Evolutionary conservation across 2,329 filamentous ascomycete species (phyloP).

Genomic region (Rhexocercosporidium sp.): DNA sequence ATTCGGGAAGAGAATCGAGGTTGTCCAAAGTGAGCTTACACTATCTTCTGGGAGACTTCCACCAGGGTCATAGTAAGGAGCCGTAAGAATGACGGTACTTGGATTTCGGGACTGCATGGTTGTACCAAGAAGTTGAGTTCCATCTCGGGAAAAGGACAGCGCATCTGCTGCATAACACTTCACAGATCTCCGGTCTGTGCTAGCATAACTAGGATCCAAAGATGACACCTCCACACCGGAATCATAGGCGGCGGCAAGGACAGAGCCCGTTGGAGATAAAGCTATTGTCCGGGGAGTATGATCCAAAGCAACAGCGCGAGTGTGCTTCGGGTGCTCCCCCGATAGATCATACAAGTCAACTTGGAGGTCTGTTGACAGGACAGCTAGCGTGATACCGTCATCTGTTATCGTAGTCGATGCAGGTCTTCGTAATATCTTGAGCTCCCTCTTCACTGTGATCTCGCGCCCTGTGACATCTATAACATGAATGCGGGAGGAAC

Average conservation of each 20-base stretch:
- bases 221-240: constrained; percentile 89
- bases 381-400: constrained; percentile 75
- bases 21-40: constrained; percentile 81
- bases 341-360: constrained; percentile 83
- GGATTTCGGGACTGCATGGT: constrained; percentile 68
- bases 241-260: constrained; percentile 84
- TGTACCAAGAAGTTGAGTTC: constrained; percentile 78
- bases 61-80: constrained; percentile 78
- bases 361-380: constrained; percentile 81
- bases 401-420: constrained; percentile 80
- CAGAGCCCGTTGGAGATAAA: constrained; percentile 79
- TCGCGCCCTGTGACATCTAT: constrained; percentile 68
- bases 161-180: constrained; percentile 79
- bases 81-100: constrained; percentile 77
- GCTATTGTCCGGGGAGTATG: constrained; percentile 79
- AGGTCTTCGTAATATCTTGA: constrained; percentile 79
- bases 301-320: constrained; percentile 78
- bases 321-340: constrained; percentile 67
- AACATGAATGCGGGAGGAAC: constrained; percentile 83
- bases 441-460: constrained; percentile 72
- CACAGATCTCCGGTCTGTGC: constrained; percentile 74
- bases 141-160: constrained; percentile 77
- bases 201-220: constrained; percentile 64
- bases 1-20: constrained; percentile 83
- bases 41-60: constrained; percentile 68